These are phyloP conservation scores for Salicornia ramosissima DNA, from an alignment of 148 eudicot genomes.

Conservation along the genomic window DNA sequence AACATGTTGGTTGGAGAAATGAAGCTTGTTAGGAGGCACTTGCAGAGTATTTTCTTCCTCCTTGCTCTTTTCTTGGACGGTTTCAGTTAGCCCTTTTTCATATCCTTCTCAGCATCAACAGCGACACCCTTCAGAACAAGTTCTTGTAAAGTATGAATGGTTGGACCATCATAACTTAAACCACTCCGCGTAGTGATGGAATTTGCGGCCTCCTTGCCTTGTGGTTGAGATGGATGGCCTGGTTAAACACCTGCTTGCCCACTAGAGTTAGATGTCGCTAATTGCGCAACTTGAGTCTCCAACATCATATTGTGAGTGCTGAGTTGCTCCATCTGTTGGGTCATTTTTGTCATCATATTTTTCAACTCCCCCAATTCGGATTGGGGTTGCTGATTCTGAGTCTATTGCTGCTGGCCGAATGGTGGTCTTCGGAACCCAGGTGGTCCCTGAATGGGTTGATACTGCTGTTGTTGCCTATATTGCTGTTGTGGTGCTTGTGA, in stretches of 20 bases:
- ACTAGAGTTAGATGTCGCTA: background rate
- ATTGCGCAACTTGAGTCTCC: background rate
- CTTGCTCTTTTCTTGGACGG: background rate
- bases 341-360: background rate
- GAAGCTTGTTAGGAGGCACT: background rate
- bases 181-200: background rate
- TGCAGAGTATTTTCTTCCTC: background rate
- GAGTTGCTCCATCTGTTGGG: background rate
- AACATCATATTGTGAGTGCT: background rate
- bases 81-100: background rate
- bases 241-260: background rate
- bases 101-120: background rate
- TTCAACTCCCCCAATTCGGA: background rate
- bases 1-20: background rate
- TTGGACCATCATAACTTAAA: background rate
- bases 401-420: background rate
- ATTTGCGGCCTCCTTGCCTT: background rate
- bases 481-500: too few relatives aligned
- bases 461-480: too few relatives aligned
- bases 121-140: background rate
- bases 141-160: background rate
- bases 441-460: background rate
- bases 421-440: background rate
- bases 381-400: background rate
- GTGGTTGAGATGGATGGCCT: background rate